Conservation (phyloP, 352 stramenopile species). For the Pythium guiyangense region DNA sequence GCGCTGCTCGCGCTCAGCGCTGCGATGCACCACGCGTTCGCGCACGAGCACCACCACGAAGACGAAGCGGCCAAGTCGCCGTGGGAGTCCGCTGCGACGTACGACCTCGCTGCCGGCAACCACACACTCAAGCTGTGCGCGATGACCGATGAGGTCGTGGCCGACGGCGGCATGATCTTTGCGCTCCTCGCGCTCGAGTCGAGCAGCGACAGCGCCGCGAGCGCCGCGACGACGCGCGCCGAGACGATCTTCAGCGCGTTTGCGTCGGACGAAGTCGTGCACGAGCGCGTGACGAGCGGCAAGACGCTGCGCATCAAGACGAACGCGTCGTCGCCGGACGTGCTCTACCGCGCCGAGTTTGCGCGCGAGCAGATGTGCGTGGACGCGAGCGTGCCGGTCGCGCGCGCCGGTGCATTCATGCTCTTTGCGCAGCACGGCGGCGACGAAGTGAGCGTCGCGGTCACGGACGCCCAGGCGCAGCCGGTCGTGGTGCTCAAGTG, state of each 20-base stretch:
- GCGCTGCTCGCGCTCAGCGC: no score
- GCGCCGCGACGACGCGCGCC: neutral
- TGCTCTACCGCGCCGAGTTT: conserved; percentile 23
- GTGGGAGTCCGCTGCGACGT: conserved; percentile 5
- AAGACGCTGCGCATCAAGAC: neutral
- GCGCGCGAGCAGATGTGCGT: conserved; percentile 12
- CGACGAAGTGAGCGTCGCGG: conserved; percentile 3
- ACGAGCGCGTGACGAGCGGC: conserved; percentile 1
- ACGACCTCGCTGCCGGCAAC: conserved; percentile 1
- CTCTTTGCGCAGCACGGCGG: conserved; percentile 19
- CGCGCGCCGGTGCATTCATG: conserved; percentile 12
- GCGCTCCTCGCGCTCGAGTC: conserved; percentile 7
- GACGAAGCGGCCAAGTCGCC: neutral
- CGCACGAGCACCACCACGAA: no score
- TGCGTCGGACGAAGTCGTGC: conserved; percentile 5
- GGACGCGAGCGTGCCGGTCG: conserved; percentile 10
- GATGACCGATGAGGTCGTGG: neutral
- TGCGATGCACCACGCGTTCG: no score
- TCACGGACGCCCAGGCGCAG: conserved; percentile 1
- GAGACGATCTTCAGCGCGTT: no score
- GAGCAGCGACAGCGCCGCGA: conserved; percentile 1
- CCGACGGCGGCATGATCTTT: conserved; percentile 9
- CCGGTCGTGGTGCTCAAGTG: conserved; percentile 7
- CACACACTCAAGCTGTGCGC: conserved; percentile 9
- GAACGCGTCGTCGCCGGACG: neutral